Base-by-base conservation (phyloP, 140 eudicot genomes). In the Stevia rebaudiana region DNA sequence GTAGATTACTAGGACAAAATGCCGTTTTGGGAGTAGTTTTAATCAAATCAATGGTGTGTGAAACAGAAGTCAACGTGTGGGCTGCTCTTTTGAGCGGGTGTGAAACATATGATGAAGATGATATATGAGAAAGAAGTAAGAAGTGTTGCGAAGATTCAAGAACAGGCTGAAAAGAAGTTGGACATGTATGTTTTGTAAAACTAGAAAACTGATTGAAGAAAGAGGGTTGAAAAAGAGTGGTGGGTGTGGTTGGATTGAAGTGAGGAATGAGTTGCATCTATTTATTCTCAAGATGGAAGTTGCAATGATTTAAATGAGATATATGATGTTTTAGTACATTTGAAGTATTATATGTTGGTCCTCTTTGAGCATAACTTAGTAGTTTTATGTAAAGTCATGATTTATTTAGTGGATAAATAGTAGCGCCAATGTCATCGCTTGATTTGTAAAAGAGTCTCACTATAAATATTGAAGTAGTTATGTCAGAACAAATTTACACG, bases 61-160 rank as follows among this genome's bases (percentile, higher is more conserved):
- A 77, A 58, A 83, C 89, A 22, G 94, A 79, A 46, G 82, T 73
- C 6, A 82, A 73, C 44, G 80, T 83, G 3, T 88, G 89, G 96
- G 94, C 80, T 5, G 89, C 96, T 48, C 61, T 88, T 50, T 76
- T 84, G 61, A 82, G 83, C 22, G 96, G 94, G n/a, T 88, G 94
- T 54, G 77, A 78, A 56, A 80, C 75, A 11, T 56, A 84, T 7
- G 79, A 64, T 42, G 79, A 82, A 35, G 89, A 80, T 19, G 40
- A 24, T 49, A 65, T 80, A n/a, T n/a, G n/a, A n/a, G n/a, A n/a
- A n/a, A 37, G 85, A 83, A 3, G 86, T 73, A 69, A 74, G 83
- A 68, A 61, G 65, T 23, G 85, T 82, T 5, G 62, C 47, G 30
- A 82, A 65, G 74, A 72, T 88, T 8, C 60, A 64, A 52, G 77